These are phyloP conservation scores for Salix arbutifolia DNA, from an alignment of 345 rosid genomes.

Conservation along the genomic window DNA sequence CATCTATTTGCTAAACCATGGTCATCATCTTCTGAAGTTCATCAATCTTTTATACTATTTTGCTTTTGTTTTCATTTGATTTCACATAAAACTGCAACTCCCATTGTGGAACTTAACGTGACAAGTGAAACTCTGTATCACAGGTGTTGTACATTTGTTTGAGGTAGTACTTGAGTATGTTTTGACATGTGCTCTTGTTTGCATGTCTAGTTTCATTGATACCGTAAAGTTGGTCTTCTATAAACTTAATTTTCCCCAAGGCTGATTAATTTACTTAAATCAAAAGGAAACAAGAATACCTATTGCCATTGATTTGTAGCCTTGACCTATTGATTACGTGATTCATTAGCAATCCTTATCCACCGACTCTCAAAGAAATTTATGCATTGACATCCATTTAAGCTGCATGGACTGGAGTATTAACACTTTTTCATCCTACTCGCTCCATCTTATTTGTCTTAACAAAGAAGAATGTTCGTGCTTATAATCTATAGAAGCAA, in stretches of 20 bases:
- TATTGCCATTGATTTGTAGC: background rate
- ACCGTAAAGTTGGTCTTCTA: no score
- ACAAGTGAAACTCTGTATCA: background rate
- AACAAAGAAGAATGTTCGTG: slow-evolving; percentile 81
- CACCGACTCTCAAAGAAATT: slow-evolving; percentile 70
- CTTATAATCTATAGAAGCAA: slow-evolving; percentile 60
- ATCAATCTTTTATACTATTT: background rate
- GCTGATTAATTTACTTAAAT: background rate
- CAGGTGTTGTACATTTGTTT: background rate
- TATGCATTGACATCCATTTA: slow-evolving; percentile 60
- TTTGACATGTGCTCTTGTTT: background rate
- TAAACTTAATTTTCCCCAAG: no score
- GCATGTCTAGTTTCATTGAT: background rate
- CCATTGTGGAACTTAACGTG: background rate
- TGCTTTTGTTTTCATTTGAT: background rate
- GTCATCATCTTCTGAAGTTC: background rate
- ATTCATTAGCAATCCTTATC: slow-evolving; percentile 63
- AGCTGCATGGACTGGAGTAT: slow-evolving; percentile 74
- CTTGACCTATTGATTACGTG: slow-evolving; percentile 62
- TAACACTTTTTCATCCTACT: slow-evolving; percentile 73
- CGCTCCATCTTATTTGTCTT: slow-evolving; percentile 61
- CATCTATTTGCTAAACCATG: no score
- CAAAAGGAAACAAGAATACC: background rate
- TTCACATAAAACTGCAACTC: background rate
- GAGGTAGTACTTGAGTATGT: background rate